Evolutionary conservation across 83 land plant species (phyloP).

Genomic region (Picea abies): DNA sequence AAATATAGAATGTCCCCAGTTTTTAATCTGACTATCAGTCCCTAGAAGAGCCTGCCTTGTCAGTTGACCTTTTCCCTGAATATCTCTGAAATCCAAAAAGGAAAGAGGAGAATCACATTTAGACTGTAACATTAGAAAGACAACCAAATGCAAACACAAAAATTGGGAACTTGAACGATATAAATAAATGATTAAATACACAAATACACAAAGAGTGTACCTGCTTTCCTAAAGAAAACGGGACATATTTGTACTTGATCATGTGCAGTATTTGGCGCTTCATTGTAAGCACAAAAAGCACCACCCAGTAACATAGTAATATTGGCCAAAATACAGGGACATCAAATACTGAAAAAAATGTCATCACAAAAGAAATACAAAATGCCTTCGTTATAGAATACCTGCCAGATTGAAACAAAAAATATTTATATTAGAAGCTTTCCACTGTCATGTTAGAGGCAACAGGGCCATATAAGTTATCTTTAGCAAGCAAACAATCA

Average conservation of each 20-base stretch:
- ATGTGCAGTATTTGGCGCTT: slow-evolving; percentile 80
- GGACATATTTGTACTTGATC: slow-evolving; percentile 75
- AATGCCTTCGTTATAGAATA: slow-evolving; percentile 78
- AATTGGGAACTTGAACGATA: neutral
- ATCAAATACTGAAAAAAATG: slow-evolving; percentile 80
- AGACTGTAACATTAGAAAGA: neutral
- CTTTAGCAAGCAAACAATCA: no score
- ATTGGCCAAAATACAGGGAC: slow-evolving; percentile 90
- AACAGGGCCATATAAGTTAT: no score
- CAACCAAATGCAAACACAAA: neutral
- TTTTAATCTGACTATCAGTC: slow-evolving; percentile 4
- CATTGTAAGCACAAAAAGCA: slow-evolving; percentile 79
- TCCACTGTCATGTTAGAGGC: no score
- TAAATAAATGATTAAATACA: neutral
- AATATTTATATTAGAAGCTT: no score
- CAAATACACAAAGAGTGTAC: slow-evolving; percentile 18
- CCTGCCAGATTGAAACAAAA: slow-evolving; percentile 34
- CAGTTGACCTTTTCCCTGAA: slow-evolving; percentile 9
- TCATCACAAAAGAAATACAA: slow-evolving; percentile 62
- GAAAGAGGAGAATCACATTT: neutral
- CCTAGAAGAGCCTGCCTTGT: slow-evolving; percentile 15
- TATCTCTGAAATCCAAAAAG: slow-evolving; percentile 4
- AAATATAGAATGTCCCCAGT: no score
- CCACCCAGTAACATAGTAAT: slow-evolving; percentile 74
- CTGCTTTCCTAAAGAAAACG: slow-evolving; percentile 74